A percentile compares a stretch with the other conserved stretches of the same genome.
These are phyloP conservation scores for Starmerella stellata DNA, from an alignment of 805 yeast species.

Conservation along the genomic window DNA sequence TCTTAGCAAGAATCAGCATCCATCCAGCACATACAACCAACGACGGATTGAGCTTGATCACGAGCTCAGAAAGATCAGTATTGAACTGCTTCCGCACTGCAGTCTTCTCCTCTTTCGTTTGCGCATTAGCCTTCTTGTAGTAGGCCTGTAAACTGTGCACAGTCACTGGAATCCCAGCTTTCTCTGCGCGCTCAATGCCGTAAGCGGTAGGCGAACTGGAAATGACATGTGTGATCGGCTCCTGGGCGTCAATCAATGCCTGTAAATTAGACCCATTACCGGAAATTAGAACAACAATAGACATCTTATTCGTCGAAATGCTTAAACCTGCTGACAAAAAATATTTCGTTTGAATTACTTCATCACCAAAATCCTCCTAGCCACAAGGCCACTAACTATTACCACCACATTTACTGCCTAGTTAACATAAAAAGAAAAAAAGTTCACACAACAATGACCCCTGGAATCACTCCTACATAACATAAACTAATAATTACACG, in stretches of 20 bases:
- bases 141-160: constrained; percentile 57
- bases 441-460: no score
- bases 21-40: constrained; percentile 96
- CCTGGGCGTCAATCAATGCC: constrained; percentile 68
- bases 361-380: no score
- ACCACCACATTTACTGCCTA: no score
- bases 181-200: constrained; percentile 64
- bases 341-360: no score
- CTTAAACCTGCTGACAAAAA: neutral
- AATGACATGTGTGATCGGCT: constrained; percentile 52
- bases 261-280: constrained; percentile 94
- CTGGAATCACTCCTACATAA: no score
- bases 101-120: constrained; percentile 38
- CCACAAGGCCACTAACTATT: no score
- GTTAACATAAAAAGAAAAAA: no score
- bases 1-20: constrained; percentile 79
- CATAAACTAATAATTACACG: no score
- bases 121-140: constrained; percentile 36
- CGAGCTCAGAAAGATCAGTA: constrained; percentile 51
- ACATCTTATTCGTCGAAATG: constrained; percentile 14
- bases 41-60: constrained; percentile 48
- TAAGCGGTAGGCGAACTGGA: constrained; percentile 77
- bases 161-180: constrained; percentile 47
- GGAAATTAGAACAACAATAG: constrained; percentile 65
- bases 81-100: constrained; percentile 56